These are phyloP conservation scores for Schrenkiella parvula DNA, from an alignment of 345 rosid species.

Conservation along the genomic window DNA sequence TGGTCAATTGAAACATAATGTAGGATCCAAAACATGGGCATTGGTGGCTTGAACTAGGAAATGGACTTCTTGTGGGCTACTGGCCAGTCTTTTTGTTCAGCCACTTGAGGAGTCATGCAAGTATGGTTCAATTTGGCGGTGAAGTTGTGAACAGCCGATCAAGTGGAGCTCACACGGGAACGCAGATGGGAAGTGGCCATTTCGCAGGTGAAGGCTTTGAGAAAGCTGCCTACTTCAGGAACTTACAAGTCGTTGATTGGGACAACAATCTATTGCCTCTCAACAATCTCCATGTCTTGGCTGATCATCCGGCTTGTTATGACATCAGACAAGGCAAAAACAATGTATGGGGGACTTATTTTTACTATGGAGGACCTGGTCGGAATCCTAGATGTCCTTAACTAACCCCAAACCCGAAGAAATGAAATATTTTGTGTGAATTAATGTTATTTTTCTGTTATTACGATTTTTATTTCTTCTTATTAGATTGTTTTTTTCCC, in stretches of 20 bases:
- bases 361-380: conserved; percentile 98
- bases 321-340: conserved; percentile 82
- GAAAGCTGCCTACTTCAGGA: conserved; percentile 85
- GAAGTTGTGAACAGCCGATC: conserved; percentile 80
- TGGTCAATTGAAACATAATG: neutral
- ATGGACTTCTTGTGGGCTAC: conserved; percentile 81
- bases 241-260: conserved; percentile 89
- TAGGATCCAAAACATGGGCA: conserved; percentile 98
- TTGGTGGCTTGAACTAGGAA: conserved; percentile 96
- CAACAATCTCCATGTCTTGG: conserved; percentile 57
- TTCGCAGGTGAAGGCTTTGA: conserved; percentile 84
- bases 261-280: conserved; percentile 83
- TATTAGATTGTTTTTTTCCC: neutral
- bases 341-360: conserved; percentile 89
- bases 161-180: conserved; percentile 67
- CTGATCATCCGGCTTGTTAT: conserved; percentile 91
- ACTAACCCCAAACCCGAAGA: conserved; percentile 1
- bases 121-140: conserved; percentile 95
- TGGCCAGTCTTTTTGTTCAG: conserved; percentile 95
- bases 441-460: conserved; percentile 16
- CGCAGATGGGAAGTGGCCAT: conserved; percentile 98
- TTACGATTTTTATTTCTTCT: neutral
- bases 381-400: conserved; percentile 80
- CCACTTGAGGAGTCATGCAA: conserved; percentile 84
- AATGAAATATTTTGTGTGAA: conserved; percentile 18